phyloP scores from a whole-genome alignment of 225 moss, liverwort and hornwort genomes.

The Polytrichum commune region DNA sequence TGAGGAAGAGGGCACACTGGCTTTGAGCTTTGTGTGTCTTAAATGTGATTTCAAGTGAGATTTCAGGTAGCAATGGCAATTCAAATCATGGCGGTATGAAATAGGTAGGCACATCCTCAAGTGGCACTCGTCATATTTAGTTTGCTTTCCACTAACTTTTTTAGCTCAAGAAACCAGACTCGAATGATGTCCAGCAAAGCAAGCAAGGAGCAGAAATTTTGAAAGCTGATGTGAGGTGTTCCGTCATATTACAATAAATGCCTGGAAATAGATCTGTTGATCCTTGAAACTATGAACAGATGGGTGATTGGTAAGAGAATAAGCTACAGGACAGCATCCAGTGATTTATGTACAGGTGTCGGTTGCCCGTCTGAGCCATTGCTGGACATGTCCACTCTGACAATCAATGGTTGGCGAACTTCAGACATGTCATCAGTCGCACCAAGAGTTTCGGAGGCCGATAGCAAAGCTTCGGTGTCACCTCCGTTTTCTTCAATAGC shows the following conservation, averaged over 20 bases:
- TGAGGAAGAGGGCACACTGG: no score
- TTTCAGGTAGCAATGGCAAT: no score
- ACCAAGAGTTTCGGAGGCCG: slow-evolving; percentile 22
- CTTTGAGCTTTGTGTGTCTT: no score
- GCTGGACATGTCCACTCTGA: slow-evolving; percentile 31
- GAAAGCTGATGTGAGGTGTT: neutral
- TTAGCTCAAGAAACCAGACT: no score
- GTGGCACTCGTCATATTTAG: no score
- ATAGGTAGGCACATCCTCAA: no score
- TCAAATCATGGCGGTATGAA: no score
- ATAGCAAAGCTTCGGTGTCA: slow-evolving; percentile 19
- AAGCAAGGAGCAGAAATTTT: no score
- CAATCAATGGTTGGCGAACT: slow-evolving; percentile 33
- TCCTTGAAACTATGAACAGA: slow-evolving; percentile 5
- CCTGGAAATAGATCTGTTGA: neutral
- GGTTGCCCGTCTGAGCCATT: slow-evolving; percentile 29
- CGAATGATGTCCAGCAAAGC: no score
- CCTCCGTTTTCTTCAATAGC: slow-evolving; percentile 34
- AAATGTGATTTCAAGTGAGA: no score
- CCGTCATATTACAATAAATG: neutral
- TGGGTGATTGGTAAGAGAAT: neutral
- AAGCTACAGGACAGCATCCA: slow-evolving; percentile 16
- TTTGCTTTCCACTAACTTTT: no score
- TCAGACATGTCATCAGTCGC: slow-evolving; percentile 19
- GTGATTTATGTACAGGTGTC: slow-evolving; percentile 19